Evolutionary conservation across 768 basidiomycete genomes (phyloP).

Genomic region (Auricularia sp.): DNA sequence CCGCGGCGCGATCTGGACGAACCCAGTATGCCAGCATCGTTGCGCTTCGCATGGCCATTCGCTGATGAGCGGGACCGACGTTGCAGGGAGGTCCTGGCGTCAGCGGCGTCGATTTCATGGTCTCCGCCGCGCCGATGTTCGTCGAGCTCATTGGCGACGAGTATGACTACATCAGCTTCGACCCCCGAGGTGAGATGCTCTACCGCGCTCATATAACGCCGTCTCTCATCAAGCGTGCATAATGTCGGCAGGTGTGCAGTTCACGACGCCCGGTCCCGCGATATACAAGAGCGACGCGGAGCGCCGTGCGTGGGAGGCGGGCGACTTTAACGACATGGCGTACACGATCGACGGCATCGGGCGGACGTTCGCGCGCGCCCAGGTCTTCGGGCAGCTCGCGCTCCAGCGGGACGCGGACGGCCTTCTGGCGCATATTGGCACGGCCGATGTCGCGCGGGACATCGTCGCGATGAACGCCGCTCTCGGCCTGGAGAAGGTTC

Average conservation of each 20-base stretch:
- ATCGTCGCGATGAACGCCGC: conserved; percentile 29
- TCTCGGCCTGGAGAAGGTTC: conserved; percentile 23
- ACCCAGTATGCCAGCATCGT: conserved; percentile 3
- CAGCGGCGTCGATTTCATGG: conserved; percentile 10
- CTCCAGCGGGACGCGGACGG: not conserved
- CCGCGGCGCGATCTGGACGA: conserved; percentile 15
- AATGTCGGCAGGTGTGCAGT: conserved; percentile 9
- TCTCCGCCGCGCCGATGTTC: conserved; percentile 1
- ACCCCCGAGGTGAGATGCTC: conserved; percentile 14
- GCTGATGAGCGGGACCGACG: not conserved
- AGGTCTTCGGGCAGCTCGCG: not conserved
- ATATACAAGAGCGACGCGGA: too few species aligned
- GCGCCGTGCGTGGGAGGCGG: too few species aligned
- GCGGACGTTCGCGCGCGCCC: not conserved
- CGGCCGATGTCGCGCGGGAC: conserved; percentile 28
- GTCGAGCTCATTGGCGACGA: conserved; percentile 12
- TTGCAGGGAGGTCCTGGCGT: conserved; percentile 14
- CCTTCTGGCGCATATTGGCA: conserved; percentile 21
- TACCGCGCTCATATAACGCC: not conserved
- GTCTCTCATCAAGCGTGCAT: not conserved
- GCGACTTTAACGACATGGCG: too few species aligned
- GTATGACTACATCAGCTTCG: conserved; percentile 16
- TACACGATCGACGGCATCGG: not conserved
- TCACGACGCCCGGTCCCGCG: conserved; percentile 9
- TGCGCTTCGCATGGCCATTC: not conserved